Evolutionary conservation across 2,329 filamentous ascomycete genomes (phyloP), one percentile per base, ranked within the genome.

Genomic region (Colletotrichum sp.): DNA sequence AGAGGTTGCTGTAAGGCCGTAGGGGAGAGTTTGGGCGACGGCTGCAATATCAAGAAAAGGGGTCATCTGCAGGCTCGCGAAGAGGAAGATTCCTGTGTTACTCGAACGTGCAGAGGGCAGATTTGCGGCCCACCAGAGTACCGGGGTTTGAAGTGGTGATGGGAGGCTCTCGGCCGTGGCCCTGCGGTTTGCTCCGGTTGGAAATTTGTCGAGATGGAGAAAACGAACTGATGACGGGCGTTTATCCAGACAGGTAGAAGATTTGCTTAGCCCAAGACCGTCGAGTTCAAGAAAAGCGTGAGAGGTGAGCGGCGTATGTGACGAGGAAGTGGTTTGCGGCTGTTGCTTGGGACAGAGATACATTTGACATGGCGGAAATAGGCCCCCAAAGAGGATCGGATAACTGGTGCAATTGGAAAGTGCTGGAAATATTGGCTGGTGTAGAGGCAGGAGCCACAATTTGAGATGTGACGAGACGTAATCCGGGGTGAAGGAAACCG

Each of bases 81-180:
- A 34, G 48, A 26, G 52, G 28, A 57, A 68, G 28, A 48, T 48
- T 68, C 52, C 36, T 28, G 66, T 75, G 69, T 32, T 21, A 64
- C 57, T 43, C 39, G 63, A 72, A 63, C 64, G 57, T 73, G 73
- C 63, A 70, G 60, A 70, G 57, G 55, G 65, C 74, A 70, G 60
- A 66, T 67, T 60, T 69, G 39, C 32, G 64, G 57, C 39, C 73
- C 73, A 72, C 69, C 36, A 16, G 59, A 30, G 59, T 30, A n/a
- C 70, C 57, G 24, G 57, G 57, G 71, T 52, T 48, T 7, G 24
- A 21, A 69, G 26, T 48, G 26, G 59, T 39, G 57, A 32, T 36
- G 57, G 30, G 59, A 64, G 24, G 28, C 48, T 55, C 52, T 67
- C 68, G 72, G 43, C 63, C 73, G 16, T 34, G 73, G 26, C 48